Conservation (phyloP, 2,329 filamentous ascomycete species). For the Anthostomella pinea region DNA sequence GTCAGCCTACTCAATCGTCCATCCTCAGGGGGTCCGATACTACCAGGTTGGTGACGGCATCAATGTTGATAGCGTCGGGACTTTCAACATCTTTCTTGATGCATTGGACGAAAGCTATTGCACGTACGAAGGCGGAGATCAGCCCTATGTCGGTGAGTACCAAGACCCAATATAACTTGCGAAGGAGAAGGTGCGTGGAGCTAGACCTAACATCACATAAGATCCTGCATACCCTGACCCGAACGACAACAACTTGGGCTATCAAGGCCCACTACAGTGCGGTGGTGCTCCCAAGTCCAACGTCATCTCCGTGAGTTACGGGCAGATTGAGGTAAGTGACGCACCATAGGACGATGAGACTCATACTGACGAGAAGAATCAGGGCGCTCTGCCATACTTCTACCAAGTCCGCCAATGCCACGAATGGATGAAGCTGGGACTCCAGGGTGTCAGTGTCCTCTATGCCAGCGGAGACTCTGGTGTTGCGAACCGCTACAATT, state of each 20-base stretch:
- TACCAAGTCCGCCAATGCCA: slow-evolving; percentile 52
- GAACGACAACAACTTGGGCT: slow-evolving; percentile 33
- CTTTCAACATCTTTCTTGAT: slow-evolving; percentile 32
- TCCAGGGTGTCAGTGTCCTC: slow-evolving; percentile 47
- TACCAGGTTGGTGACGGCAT: slow-evolving; percentile 20
- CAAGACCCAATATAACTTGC: background rate
- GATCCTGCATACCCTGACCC: slow-evolving; percentile 31
- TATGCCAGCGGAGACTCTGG: slow-evolving; percentile 20
- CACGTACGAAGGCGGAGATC: slow-evolving; percentile 40
- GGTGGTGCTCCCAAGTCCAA: slow-evolving; percentile 39
- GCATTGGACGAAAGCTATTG: slow-evolving; percentile 45
- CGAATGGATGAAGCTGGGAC: slow-evolving; percentile 56
- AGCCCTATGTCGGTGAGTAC: slow-evolving; percentile 19
- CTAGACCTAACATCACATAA: slow-evolving; percentile 4
- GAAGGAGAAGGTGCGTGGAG: background rate
- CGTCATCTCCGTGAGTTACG: slow-evolving; percentile 54
- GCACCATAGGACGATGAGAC: background rate
- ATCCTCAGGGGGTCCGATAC: slow-evolving; percentile 16
- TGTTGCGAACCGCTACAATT: slow-evolving; percentile 18
- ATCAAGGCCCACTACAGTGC: slow-evolving; percentile 23
- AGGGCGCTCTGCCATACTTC: slow-evolving; percentile 18
- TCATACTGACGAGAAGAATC: background rate
- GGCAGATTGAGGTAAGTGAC: slow-evolving; percentile 43
- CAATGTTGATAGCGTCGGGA: slow-evolving; percentile 20
- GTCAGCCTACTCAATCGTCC: slow-evolving; percentile 15